Conservation (phyloP, 1,284 basidiomycete genomes). For the Ganoderma sinense region DNA sequence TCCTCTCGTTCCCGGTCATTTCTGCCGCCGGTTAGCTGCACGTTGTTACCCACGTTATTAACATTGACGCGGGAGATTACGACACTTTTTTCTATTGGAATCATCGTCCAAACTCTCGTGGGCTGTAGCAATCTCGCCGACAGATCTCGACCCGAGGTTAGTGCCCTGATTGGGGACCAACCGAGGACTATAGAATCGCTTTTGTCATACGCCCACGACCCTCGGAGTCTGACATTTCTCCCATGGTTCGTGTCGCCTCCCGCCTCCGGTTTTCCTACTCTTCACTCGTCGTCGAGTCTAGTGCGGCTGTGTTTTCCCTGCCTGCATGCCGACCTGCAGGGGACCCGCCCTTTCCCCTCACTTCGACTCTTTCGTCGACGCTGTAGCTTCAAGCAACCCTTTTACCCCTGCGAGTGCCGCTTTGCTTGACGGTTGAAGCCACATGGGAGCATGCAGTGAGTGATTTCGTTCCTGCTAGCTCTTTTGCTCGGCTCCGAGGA, state of each 20-base stretch:
- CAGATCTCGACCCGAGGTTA: neutral
- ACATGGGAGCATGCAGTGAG: conserved; percentile 1
- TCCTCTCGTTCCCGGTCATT: neutral
- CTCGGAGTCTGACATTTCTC: neutral
- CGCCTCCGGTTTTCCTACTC: neutral
- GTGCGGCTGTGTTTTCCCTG: neutral
- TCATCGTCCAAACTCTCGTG: neutral
- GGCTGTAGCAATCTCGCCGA: neutral
- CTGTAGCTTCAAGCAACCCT: neutral
- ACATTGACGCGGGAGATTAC: neutral
- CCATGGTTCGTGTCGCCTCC: neutral
- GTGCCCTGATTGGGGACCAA: neutral
- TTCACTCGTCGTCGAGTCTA: neutral
- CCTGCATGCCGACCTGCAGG: neutral
- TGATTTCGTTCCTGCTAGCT: neutral
- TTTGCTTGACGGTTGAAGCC: neutral
- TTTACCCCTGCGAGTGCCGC: neutral
- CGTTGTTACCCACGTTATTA: neutral
- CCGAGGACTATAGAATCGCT: neutral
- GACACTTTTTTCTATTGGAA: neutral
- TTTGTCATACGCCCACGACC: neutral
- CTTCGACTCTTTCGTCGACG: neutral
- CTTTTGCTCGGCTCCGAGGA: neutral
- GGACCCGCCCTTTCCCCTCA: neutral
- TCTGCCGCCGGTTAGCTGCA: neutral